Conservation (phyloP, 495 filamentous ascomycete genomes). For the Penicillium ochrochloron region DNA sequence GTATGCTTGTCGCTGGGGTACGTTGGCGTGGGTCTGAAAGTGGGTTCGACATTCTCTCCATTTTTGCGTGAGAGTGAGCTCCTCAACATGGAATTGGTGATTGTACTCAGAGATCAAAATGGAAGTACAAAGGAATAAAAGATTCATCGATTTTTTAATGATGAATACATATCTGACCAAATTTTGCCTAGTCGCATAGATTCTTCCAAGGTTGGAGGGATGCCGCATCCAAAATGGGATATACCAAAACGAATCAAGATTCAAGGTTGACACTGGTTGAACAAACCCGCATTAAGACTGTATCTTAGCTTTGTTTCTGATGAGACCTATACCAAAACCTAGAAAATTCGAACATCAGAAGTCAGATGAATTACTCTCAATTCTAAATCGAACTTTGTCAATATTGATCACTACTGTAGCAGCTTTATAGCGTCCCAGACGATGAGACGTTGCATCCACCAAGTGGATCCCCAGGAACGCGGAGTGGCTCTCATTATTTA, state of each 20-base stretch:
- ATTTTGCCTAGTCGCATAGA: neutral
- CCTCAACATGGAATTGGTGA: neutral
- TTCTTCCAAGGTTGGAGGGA: neutral
- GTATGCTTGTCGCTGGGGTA: neutral
- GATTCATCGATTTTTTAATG: neutral
- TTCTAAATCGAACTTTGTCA: neutral
- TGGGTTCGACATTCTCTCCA: neutral
- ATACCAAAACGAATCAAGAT: neutral
- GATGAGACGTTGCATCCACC: constrained; percentile 9
- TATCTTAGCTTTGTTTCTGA: neutral
- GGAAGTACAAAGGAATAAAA: neutral
- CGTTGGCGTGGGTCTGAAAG: neutral
- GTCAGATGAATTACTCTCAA: neutral
- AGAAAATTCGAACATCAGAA: neutral
- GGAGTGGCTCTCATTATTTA: neutral
- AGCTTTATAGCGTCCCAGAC: neutral
- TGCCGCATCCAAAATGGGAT: neutral
- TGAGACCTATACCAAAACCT: neutral
- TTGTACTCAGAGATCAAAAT: neutral
- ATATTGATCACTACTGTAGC: neutral
- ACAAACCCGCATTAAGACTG: neutral
- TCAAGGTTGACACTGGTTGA: neutral
- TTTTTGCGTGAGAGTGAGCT: neutral
- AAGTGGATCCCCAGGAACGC: constrained; percentile 7
- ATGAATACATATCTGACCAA: neutral